These are phyloP conservation scores for Penicillium cosmopolitanum DNA, from an alignment of 495 filamentous ascomycete species.

Conservation along the genomic window DNA sequence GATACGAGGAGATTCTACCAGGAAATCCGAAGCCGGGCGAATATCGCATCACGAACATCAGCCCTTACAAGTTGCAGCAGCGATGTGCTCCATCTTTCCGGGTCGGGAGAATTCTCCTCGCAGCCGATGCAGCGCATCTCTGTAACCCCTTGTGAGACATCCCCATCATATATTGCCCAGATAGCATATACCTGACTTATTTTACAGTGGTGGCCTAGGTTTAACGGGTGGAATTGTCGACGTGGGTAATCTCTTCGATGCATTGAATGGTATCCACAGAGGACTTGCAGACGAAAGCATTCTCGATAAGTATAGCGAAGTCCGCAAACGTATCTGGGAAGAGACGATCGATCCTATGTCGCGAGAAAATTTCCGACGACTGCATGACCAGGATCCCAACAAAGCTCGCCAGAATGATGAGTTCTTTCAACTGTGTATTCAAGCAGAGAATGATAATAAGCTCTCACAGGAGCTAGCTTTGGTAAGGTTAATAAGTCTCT, in stretches of 20 bases:
- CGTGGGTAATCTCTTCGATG: conserved; percentile 60
- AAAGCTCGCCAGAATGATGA: conserved; percentile 38
- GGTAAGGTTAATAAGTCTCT: conserved; percentile 15
- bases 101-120: conserved; percentile 59
- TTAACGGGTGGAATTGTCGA: conserved; percentile 66
- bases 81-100: conserved; percentile 59
- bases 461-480: conserved; percentile 29
- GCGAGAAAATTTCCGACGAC: conserved; percentile 49
- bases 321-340: conserved; percentile 58
- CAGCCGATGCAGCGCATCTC: conserved; percentile 58
- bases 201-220: conserved; percentile 55
- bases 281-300: conserved; percentile 58
- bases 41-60: conserved; percentile 57
- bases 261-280: conserved; percentile 58
- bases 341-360: conserved; percentile 60
- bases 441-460: conserved; percentile 29
- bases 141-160: conserved; percentile 50
- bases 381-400: conserved; percentile 42
- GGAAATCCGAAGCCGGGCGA: conserved; percentile 60
- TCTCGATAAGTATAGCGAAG: conserved; percentile 59
- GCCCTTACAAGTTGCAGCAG: conserved; percentile 65
- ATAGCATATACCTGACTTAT: conserved; percentile 1
- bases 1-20: conserved; percentile 59
- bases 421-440: conserved; percentile 38
- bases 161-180: not conserved